A percentile compares a stretch with the other conserved stretches of the same genome.
Evolutionary conservation across 306 rosid species (phyloP).

Genomic region (Fragaria vesca): DNA sequence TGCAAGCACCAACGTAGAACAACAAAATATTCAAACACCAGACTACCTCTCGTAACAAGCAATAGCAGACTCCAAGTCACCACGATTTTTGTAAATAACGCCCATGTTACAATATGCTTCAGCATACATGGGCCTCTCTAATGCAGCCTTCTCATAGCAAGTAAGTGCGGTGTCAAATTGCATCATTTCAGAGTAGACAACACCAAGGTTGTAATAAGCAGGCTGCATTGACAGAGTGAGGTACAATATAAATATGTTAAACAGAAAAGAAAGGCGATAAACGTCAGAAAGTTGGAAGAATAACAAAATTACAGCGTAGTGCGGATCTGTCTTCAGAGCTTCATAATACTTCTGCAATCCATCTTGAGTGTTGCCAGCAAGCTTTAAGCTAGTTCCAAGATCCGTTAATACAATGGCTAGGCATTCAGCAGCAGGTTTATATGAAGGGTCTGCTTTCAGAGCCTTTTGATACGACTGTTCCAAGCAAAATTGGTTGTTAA

Average conservation of each 20-base stretch:
- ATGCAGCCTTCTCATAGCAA: slow-evolving; percentile 95
- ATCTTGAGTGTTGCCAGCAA: slow-evolving; percentile 91
- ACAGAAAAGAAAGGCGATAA: slow-evolving; percentile 11
- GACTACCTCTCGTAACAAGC: slow-evolving; percentile 95
- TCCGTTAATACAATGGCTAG: slow-evolving; percentile 95
- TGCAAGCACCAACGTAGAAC: slow-evolving; percentile 12
- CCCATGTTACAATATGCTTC: slow-evolving; percentile 99
- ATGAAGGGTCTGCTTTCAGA: slow-evolving; percentile 67
- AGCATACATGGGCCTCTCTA: slow-evolving; percentile 98
- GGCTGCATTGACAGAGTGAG: slow-evolving; percentile 58
- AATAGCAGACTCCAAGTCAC: slow-evolving; percentile 94
- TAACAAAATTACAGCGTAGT: slow-evolving; percentile 71
- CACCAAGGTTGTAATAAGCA: slow-evolving; percentile 97
- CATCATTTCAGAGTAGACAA: slow-evolving; percentile 98
- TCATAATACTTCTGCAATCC: slow-evolving; percentile 97
- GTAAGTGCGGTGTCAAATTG: slow-evolving; percentile 89
- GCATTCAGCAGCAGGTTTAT: slow-evolving; percentile 93
- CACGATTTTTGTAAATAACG: slow-evolving; percentile 89
- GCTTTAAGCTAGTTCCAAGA: slow-evolving; percentile 97
- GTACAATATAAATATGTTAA: slow-evolving; percentile 13
- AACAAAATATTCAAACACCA: slow-evolving; percentile 7
- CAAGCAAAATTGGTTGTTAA: slow-evolving; percentile 32
- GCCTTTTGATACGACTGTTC: slow-evolving; percentile 96
- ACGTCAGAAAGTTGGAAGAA: slow-evolving; percentile 19
- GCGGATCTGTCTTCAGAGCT: slow-evolving; percentile 90